phyloP scores from a whole-genome alignment of 2,329 filamentous ascomycete species.

The Trichoderma sp. region DNA sequence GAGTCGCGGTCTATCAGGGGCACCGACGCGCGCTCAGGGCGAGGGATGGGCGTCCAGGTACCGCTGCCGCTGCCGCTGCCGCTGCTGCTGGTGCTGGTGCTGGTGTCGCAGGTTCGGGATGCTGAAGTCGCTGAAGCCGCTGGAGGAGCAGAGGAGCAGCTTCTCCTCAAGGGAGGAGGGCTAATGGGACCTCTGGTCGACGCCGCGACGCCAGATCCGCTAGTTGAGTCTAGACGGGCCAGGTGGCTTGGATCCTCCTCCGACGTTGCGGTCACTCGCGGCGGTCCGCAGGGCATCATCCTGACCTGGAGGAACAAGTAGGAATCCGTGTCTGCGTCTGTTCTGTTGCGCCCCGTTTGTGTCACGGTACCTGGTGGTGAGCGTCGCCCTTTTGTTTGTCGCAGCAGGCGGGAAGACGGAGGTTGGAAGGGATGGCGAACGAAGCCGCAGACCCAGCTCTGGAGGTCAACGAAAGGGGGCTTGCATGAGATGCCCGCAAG shows the following conservation, averaged over 20 bases:
- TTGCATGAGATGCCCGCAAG: constrained; percentile 3
- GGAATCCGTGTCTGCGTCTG: not conserved
- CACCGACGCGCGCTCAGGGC: constrained; percentile 27
- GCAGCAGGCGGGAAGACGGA: too few relatives aligned
- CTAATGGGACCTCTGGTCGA: constrained; percentile 34
- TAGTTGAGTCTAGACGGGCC: constrained; percentile 19
- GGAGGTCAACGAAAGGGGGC: not conserved
- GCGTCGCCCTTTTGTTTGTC: too few relatives aligned
- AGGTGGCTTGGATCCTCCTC: constrained; percentile 19
- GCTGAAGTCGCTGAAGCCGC: constrained; percentile 3
- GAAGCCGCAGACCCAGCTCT: constrained; percentile 9
- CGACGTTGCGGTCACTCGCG: constrained; percentile 1
- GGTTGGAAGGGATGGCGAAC: not conserved
- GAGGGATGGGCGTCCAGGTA: not conserved
- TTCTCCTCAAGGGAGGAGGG: constrained; percentile 37
- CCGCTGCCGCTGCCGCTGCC: not conserved
- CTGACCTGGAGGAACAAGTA: constrained; percentile 1
- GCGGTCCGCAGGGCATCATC: constrained; percentile 21
- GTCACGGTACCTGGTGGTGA: not conserved
- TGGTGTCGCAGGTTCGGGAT: constrained; percentile 3
- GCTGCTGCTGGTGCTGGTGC: not conserved
- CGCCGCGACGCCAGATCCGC: constrained; percentile 23
- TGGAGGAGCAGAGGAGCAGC: constrained; percentile 19
- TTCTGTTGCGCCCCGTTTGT: constrained; percentile 5
- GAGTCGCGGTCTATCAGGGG: constrained; percentile 21